phyloP scores from a whole-genome alignment of 2,329 filamentous ascomycete genomes.

The Sporothrix protearum region DNA sequence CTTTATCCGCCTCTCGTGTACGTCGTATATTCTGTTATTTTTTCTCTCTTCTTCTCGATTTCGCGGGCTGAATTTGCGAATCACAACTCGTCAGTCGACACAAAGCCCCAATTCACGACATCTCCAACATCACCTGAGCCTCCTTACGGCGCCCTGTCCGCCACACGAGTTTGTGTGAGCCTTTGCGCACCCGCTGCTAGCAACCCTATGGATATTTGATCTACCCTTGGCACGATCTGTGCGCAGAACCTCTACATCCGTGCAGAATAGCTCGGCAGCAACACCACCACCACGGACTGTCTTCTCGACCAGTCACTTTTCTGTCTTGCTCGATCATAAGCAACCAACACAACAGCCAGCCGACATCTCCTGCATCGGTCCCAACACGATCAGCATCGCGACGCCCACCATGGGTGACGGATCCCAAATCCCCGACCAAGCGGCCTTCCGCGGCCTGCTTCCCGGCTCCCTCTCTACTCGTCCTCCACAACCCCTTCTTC shows the following conservation, averaged over 20 bases:
- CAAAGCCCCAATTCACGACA: not conserved
- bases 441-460: conserved; percentile 27
- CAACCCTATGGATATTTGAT: conserved; percentile 2
- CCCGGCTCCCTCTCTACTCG: conserved; percentile 23
- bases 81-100: not conserved
- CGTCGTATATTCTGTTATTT: not conserved
- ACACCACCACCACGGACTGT: not conserved
- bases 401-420: conserved; percentile 26
- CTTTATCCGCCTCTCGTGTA: conserved; percentile 16
- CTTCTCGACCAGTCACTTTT: not conserved
- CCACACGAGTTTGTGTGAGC: not conserved
- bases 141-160: not conserved
- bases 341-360: not conserved
- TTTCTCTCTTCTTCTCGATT: not conserved
- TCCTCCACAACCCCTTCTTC: not conserved
- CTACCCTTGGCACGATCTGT: conserved; percentile 8
- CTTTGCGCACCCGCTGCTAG: not conserved
- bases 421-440: conserved; percentile 24
- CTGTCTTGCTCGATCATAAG: not conserved
- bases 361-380: not conserved
- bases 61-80: not conserved
- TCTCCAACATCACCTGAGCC: not conserved
- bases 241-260: conserved; percentile 1
- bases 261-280: not conserved
- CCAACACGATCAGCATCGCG: not conserved